Evolutionary conservation across 176 grass and related monocot species (phyloP), one percentile per base, ranked within the genome.

Genomic region (Triticum urartu): DNA sequence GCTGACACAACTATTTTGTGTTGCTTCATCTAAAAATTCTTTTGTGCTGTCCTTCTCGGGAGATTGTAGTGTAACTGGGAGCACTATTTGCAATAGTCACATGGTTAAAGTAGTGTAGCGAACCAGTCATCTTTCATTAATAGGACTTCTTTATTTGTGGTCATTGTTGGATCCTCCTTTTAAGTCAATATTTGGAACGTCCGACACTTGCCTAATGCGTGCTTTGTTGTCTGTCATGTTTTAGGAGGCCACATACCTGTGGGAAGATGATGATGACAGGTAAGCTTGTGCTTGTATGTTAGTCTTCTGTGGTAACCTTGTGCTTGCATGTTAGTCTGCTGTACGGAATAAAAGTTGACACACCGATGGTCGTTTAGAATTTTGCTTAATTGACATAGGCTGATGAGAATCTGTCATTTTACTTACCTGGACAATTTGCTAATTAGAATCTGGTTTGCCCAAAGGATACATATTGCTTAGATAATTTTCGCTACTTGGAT

Each of bases 221-320:
- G n/a, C 32, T 83, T 85, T 43, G 26, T 76, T 84, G 42, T 25
- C 83, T 84, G 43, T 8, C 47, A 56, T 85, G 64, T 81, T 95
- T 76, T 81, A 99, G 97, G 93, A 99, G 83, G 94, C 97, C 21
- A 86, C 92, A 24, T 94, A 96, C 65, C 84, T 99, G 26, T 99
- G 97, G 97, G 97, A 99, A 88, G 94, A 98, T 89, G 92, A 99
- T n/a, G 97, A 99, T 85, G 97, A 94, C 78, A 91, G 97, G 97
- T 99, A 58, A 13, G 68, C 21, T 86, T 68, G 71, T 59, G 42
- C 28, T 84, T 81, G 14, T 68, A 42, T 76, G 22, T 60, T 77
- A 54, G 50, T 54, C 50, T 54, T 17, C 50, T 54, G 50, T 54
- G 95, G 92, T 97, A 36, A 21, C 74, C 18, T 83, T 84, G 72